A percentile compares a stretch with the other conserved stretches of the same genome.
These are phyloP conservation scores for Penicillium coffeae DNA, from an alignment of 495 filamentous ascomycete species.

Conservation along the genomic window DNA sequence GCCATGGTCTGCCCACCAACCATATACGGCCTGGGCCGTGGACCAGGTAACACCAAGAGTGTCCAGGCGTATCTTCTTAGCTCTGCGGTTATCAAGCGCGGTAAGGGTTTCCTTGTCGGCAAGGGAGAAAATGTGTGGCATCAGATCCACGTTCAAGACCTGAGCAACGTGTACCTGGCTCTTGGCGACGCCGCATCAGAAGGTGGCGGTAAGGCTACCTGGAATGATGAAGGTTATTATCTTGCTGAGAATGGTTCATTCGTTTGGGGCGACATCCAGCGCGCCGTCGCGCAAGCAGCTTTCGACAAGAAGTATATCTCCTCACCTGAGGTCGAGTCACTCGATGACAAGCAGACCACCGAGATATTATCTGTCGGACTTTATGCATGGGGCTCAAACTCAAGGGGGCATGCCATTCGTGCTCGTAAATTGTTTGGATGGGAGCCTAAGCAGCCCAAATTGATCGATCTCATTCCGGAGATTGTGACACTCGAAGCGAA, in stretches of 20 bases:
- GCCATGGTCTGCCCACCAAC: constrained; percentile 75
- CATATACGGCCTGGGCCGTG: constrained; percentile 74
- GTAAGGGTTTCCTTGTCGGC: constrained; percentile 60
- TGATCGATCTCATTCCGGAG: constrained; percentile 55
- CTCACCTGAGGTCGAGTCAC: constrained; percentile 45
- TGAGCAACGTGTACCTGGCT: constrained; percentile 60
- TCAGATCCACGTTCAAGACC: constrained; percentile 69
- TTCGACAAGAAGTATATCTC: constrained; percentile 61
- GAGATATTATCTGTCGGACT: constrained; percentile 28
- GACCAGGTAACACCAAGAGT: constrained; percentile 64
- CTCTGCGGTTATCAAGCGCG: constrained; percentile 53
- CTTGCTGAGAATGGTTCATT: constrained; percentile 68
- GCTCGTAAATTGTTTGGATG: constrained; percentile 65
- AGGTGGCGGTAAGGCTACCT: constrained; percentile 61
- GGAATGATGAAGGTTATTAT: constrained; percentile 72
- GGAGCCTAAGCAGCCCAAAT: constrained; percentile 49
- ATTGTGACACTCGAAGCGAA: constrained; percentile 54
- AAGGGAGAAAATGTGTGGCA: constrained; percentile 69
- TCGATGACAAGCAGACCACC: constrained; percentile 31
- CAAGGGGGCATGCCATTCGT: constrained; percentile 54
- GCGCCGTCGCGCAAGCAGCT: constrained; percentile 56
- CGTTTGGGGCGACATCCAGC: constrained; percentile 66
- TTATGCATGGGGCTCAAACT: constrained; percentile 61
- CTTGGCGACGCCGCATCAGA: constrained; percentile 62
- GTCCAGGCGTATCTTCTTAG: constrained; percentile 60